These are phyloP conservation scores for Helichrysum umbraculigerum DNA, from an alignment of 129 eudicot genomes.

Conservation along the genomic window DNA sequence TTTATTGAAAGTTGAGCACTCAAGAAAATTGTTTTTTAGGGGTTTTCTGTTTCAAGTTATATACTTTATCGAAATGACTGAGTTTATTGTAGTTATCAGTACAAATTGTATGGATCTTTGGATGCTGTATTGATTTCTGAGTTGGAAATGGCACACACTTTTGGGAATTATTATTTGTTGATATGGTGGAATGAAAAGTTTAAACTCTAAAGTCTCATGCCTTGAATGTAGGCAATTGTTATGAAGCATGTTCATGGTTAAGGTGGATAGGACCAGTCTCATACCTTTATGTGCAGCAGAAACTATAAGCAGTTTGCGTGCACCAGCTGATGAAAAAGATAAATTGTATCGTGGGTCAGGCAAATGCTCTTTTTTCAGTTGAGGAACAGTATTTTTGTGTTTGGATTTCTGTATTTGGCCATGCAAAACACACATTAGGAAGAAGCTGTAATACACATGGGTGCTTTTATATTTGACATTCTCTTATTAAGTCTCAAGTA, in stretches of 20 bases:
- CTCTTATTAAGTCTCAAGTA: background rate
- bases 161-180: background rate
- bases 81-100: background rate
- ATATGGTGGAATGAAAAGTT: background rate
- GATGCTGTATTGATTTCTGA: conserved; percentile 7
- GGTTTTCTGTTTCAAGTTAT: conserved; percentile 5
- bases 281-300: background rate
- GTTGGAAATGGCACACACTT: background rate
- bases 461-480: background rate
- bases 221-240: background rate
- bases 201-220: background rate
- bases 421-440: background rate
- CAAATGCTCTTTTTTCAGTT: background rate
- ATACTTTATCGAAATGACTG: background rate
- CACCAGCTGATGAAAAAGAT: background rate
- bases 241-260: background rate
- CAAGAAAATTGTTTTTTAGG: conserved; percentile 18
- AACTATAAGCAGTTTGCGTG: conserved; percentile 18
- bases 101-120: background rate
- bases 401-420: background rate
- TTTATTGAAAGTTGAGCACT: conserved; percentile 6
- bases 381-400: background rate
- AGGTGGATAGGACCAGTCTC: background rate
- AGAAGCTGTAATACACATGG: conserved; percentile 1
- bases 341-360: conserved; percentile 1